Base-by-base conservation (phyloP, 2,329 filamentous ascomycete species). In the Colletotrichum navitas region DNA sequence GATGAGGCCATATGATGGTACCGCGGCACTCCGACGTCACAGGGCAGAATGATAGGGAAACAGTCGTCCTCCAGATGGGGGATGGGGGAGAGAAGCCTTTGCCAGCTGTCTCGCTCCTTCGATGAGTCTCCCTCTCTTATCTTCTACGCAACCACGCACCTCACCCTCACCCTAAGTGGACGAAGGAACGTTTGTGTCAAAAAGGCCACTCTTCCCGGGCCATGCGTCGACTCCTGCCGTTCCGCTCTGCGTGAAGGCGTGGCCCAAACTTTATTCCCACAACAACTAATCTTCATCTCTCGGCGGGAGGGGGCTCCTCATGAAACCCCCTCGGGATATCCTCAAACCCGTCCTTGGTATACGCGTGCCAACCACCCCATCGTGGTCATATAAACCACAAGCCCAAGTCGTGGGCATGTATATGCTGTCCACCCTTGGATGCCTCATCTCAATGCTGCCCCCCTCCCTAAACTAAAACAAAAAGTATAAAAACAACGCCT, bases 401-500 rank as follows among this genome's bases (percentile, higher is more conserved):
- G 18, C 39, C 56, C 24, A 41, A 32, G 18, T 34, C 10, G 21
- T 32, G 58, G 58, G 29, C 14, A 29, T 39, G 14, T n/a, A n/a
- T 36, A 61, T 41, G 60, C 60, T 41, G 26, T 41, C 56, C 18
- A 11, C 39, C 56, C 56, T 24, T 24, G 12, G 18, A n/a, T 18
- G 7, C 24, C 16, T 34, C 34, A 18, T 21, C 43, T 41, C 16
- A 36, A 39, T 10, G 8, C n/a, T n/a, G n/a, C n/a, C n/a, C n/a
- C n/a, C n/a, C n/a, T 7, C 24, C 36, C 41, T 21, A 1, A 34
- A 36, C 32, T 32, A 29, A 16, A 29, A 58, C 24, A 43, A 43
- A 52, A 26, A 11, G 43, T 47, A 41, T 63, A n/a, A 73, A 70
- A 39, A 74, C 54, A 68, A 59, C 43, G 49, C 61, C 61, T 12